These are phyloP conservation scores for Apiospora sp. DNA, from an alignment of 2,329 filamentous ascomycete species.

Conservation along the genomic window DNA sequence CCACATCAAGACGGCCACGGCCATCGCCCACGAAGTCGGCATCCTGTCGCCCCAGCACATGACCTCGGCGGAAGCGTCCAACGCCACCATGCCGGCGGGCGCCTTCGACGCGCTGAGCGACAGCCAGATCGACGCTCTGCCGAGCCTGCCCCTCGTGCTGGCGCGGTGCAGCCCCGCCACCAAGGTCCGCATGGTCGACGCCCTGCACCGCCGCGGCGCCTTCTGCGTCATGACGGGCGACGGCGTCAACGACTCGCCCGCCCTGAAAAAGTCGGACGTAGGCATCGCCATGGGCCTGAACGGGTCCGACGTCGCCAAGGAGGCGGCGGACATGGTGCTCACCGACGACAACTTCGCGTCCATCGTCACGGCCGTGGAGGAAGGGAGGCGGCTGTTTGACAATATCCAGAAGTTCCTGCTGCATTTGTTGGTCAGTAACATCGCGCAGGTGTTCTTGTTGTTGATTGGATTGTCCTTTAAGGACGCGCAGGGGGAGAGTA, in stretches of 20 bases:
- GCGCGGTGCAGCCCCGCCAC: constrained; percentile 75
- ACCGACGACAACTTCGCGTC: constrained; percentile 90
- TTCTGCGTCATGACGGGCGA: constrained; percentile 81
- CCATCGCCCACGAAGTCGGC: constrained; percentile 71
- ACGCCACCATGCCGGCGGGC: constrained; percentile 66
- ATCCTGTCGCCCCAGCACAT: constrained; percentile 55
- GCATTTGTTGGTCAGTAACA: constrained; percentile 73
- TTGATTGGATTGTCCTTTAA: constrained; percentile 75
- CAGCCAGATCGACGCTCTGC: constrained; percentile 67
- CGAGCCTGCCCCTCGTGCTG: constrained; percentile 70
- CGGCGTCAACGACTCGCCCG: constrained; percentile 78
- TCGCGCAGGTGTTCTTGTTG: constrained; percentile 73
- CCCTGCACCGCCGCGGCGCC: constrained; percentile 71
- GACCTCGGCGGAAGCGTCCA: constrained; percentile 47
- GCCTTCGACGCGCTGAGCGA: constrained; percentile 70
- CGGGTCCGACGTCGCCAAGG: constrained; percentile 77
- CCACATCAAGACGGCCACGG: constrained; percentile 71
- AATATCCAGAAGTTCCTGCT: constrained; percentile 77
- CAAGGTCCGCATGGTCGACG: constrained; percentile 79
- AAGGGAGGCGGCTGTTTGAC: constrained; percentile 74
- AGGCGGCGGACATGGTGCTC: constrained; percentile 87
- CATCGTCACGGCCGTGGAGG: constrained; percentile 75
- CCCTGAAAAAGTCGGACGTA: constrained; percentile 76
- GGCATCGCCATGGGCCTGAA: constrained; percentile 78
- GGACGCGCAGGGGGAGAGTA: constrained; percentile 63